These are phyloP conservation scores for Scutellaria minor DNA, from an alignment of 257 asterid species.

Conservation along the genomic window DNA sequence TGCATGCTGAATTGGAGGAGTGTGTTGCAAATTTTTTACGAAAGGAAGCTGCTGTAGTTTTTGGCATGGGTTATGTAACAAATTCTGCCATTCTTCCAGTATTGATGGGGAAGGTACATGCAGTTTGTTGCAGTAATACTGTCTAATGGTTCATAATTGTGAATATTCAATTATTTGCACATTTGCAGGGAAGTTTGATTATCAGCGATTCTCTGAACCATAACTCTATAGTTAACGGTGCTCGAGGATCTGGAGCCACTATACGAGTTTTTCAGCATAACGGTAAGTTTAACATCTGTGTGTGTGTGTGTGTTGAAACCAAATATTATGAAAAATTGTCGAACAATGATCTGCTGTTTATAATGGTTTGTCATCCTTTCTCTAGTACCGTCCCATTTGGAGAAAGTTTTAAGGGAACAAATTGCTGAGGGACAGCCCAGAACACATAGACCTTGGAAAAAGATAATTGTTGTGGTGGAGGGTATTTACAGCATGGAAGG, in stretches of 20 bases:
- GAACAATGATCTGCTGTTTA: slow-evolving; percentile 9
- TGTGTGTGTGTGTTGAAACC: background rate
- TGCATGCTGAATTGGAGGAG: slow-evolving; percentile 87
- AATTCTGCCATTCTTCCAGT: slow-evolving; percentile 97
- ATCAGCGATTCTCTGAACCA: slow-evolving; percentile 97
- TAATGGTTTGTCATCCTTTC: slow-evolving; percentile 36
- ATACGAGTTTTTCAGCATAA: slow-evolving; percentile 96
- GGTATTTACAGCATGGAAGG: slow-evolving; percentile 99
- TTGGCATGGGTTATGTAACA: slow-evolving; percentile 98
- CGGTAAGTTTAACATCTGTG: slow-evolving; percentile 51
- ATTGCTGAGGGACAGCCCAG: slow-evolving; percentile 97
- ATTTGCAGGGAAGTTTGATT: slow-evolving; percentile 83
- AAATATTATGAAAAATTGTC: slow-evolving; percentile 8
- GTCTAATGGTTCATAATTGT: slow-evolving; percentile 20
- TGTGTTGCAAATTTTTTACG: slow-evolving; percentile 89
- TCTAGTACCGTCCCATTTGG: slow-evolving; percentile 91
- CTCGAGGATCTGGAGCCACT: slow-evolving; percentile 98
- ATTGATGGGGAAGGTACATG: slow-evolving; percentile 75
- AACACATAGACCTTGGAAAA: slow-evolving; percentile 98
- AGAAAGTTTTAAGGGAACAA: slow-evolving; percentile 85
- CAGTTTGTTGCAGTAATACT: slow-evolving; percentile 21
- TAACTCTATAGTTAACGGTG: slow-evolving; percentile 97
- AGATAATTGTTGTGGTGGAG: slow-evolving; percentile 95
- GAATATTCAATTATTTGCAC: slow-evolving; percentile 25
- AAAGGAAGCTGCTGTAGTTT: slow-evolving; percentile 89